Evolutionary conservation across 345 rosid genomes (phyloP).

Genomic region (Camelina hispida): DNA sequence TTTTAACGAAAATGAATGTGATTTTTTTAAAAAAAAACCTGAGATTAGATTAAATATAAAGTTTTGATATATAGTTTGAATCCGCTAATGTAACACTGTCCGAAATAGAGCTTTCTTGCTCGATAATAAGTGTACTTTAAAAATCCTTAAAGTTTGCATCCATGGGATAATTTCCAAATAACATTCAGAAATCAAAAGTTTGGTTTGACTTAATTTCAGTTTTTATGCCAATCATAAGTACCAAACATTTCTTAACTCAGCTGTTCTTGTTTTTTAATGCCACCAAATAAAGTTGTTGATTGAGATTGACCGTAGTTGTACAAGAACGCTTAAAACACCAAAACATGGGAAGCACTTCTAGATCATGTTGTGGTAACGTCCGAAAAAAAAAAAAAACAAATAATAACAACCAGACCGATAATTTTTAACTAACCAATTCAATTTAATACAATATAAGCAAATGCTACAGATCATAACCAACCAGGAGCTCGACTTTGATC

Average conservation of each 20-base stretch:
- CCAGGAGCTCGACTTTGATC: not conserved
- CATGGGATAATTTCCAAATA: not conserved
- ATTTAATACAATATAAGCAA: conserved; percentile 23
- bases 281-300: conserved; percentile 37
- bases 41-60: too few species aligned
- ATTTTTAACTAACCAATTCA: not conserved
- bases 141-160: not conserved
- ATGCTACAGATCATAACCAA: conserved; percentile 39
- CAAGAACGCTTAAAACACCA: conserved; percentile 22
- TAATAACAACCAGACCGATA: conserved; percentile 12
- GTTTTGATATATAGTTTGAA: too few species aligned
- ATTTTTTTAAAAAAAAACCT: too few species aligned
- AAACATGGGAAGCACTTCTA: conserved; percentile 46
- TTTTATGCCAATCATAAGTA: not conserved
- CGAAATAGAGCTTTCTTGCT: too few species aligned
- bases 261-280: not conserved
- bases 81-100: too few species aligned
- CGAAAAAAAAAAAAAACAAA: not conserved
- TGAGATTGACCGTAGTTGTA: conserved; percentile 2
- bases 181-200: not conserved
- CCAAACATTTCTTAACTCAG: conserved; percentile 9
- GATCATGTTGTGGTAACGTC: conserved; percentile 36
- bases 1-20: too few species aligned
- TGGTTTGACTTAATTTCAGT: not conserved
- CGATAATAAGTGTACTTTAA: not conserved